A percentile compares a stretch with the other conserved stretches of the same genome.
phyloP scores from a whole-genome alignment of 2,329 filamentous ascomycete genomes.

The Penicillium sp. region DNA sequence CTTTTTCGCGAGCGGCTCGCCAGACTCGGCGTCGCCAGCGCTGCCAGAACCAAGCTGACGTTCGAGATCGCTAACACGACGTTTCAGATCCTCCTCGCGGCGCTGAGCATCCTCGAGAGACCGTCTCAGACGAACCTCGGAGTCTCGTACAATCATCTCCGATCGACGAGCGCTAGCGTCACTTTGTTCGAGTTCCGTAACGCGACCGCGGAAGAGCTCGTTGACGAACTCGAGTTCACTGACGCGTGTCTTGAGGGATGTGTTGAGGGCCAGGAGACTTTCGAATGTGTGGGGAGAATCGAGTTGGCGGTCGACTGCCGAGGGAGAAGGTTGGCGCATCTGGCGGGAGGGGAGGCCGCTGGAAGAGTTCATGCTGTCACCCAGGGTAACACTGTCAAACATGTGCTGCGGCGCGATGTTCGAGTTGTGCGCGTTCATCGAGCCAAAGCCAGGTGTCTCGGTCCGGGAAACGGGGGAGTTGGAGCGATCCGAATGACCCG shows the following conservation, averaged over 20 bases:
- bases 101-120: constrained; percentile 74
- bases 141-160: constrained; percentile 54
- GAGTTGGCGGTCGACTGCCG: constrained; percentile 60
- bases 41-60: constrained; percentile 41
- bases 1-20: constrained; percentile 54
- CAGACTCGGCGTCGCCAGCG: constrained; percentile 24
- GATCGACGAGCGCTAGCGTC: constrained; percentile 65
- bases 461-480: constrained; percentile 78
- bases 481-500: constrained; percentile 70
- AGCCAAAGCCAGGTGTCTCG: constrained; percentile 66
- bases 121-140: constrained; percentile 54
- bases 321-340: constrained; percentile 58
- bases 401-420: constrained; percentile 72
- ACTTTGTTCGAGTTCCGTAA: constrained; percentile 72
- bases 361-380: constrained; percentile 63
- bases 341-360: constrained; percentile 52
- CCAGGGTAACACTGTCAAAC: constrained; percentile 69
- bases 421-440: constrained; percentile 55
- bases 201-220: constrained; percentile 70
- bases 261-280: constrained; percentile 74
- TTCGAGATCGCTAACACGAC: constrained; percentile 76
- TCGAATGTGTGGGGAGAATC: constrained; percentile 76
- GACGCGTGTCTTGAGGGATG: constrained; percentile 87
- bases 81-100: constrained; percentile 77
- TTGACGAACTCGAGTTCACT: constrained; percentile 96